phyloP scores from a whole-genome alignment of 768 basidiomycete genomes.

The Pleurotus sapidus region DNA sequence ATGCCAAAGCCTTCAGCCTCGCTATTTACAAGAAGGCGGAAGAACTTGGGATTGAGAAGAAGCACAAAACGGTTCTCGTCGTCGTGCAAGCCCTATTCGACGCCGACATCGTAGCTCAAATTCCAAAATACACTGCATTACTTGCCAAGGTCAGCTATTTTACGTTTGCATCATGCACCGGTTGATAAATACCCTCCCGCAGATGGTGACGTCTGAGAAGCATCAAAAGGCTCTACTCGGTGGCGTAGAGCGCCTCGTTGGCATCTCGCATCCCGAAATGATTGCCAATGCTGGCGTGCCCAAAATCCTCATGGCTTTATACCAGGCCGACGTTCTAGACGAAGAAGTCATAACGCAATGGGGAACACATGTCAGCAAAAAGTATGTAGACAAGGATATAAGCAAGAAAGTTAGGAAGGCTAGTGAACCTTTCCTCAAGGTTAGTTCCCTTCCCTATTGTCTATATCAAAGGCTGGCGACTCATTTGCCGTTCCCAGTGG shows the following conservation, averaged over 20 bases:
- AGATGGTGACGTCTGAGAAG: conserved; percentile 92
- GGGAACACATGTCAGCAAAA: conserved; percentile 96
- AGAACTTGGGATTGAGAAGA: conserved; percentile 90
- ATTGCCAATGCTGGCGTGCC: conserved; percentile 55
- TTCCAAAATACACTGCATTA: conserved; percentile 62
- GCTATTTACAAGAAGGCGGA: conserved; percentile 87
- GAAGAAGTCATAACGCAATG: conserved; percentile 89
- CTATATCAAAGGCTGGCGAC: neutral
- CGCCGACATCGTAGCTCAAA: conserved; percentile 61
- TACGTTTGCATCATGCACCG: neutral
- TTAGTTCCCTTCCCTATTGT: conserved; percentile 24
- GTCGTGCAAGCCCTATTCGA: conserved; percentile 88
- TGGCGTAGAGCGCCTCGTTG: conserved; percentile 85
- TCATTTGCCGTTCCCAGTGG: conserved; percentile 50
- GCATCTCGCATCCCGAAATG: conserved; percentile 62
- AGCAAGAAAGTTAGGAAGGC: conserved; percentile 97
- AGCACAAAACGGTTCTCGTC: conserved; percentile 85
- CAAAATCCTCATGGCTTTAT: conserved; percentile 94
- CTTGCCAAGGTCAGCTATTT: conserved; percentile 65
- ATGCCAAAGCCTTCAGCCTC: conserved; percentile 50
- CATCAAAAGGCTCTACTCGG: conserved; percentile 94
- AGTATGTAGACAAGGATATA: conserved; percentile 92
- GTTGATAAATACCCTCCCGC: conserved; percentile 8
- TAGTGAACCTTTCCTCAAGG: conserved; percentile 93
- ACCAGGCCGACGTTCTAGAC: conserved; percentile 89